Evolutionary conservation across 805 yeast species (phyloP).

Genomic region (Candida hispaniensis): DNA sequence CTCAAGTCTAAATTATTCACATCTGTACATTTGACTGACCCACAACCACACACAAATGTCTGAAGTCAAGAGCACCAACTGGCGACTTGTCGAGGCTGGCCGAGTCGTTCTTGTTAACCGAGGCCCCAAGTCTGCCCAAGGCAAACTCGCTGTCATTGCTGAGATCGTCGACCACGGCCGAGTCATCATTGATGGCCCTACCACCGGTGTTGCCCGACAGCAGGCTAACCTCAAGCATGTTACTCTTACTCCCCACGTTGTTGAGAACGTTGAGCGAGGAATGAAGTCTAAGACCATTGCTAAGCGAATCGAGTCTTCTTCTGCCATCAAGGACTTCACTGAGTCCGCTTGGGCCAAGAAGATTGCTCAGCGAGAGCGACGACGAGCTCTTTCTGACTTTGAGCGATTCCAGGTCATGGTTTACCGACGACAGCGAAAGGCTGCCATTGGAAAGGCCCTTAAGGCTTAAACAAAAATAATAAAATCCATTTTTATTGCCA

Average conservation of each 20-base stretch:
- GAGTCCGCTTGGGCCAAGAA: constrained; percentile 95
- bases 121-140: constrained; percentile 37
- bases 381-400: constrained; percentile 89
- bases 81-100: constrained; percentile 99
- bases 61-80: constrained; percentile 90
- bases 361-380: constrained; percentile 88
- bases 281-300: constrained; percentile 73
- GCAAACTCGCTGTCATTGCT: constrained; percentile 91
- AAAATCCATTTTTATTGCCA: too few relatives aligned
- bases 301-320: constrained; percentile 91
- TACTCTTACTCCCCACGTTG: constrained; percentile 85
- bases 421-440: constrained; percentile 95
- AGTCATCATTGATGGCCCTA: constrained; percentile 96
- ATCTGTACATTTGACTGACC: constrained; percentile 14
- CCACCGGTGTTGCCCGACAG: constrained; percentile 82
- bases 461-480: constrained; percentile 35
- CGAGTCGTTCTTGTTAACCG: constrained; percentile 91
- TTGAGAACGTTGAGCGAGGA: constrained; percentile 86
- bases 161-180: constrained; percentile 99
- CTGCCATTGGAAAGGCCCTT: constrained; percentile 92
- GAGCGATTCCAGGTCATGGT: constrained; percentile 99
- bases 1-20: too few relatives aligned
- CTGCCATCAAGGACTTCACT: constrained; percentile 82
- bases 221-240: constrained; percentile 77
- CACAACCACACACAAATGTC: constrained; percentile 34